These are phyloP conservation scores for Ustilago sp. DNA, from an alignment of 1,284 basidiomycete species.

Conservation along the genomic window DNA sequence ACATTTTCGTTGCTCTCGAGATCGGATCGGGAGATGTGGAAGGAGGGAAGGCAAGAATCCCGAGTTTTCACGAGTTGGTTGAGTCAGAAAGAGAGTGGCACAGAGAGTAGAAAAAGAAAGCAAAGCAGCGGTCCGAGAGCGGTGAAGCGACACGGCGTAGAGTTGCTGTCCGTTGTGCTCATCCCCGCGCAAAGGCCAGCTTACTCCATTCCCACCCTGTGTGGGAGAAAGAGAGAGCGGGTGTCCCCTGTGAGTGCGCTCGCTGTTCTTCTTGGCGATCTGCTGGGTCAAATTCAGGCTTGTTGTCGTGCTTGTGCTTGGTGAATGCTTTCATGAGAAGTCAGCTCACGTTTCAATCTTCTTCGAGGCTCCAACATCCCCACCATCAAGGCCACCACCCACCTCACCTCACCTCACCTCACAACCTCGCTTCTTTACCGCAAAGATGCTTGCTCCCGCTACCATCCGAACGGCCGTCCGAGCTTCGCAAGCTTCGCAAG, in stretches of 20 bases:
- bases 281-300: neutral
- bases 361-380: neutral
- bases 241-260: neutral
- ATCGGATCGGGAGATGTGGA: slow-evolving; percentile 20
- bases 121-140: slow-evolving; percentile 17
- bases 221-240: neutral
- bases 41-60: slow-evolving; percentile 17
- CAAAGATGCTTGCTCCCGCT: slow-evolving; percentile 44
- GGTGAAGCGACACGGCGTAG: neutral
- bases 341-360: neutral
- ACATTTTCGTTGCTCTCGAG: neutral
- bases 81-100: slow-evolving; percentile 26
- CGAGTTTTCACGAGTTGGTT: slow-evolving; percentile 39
- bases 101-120: neutral
- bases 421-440: neutral
- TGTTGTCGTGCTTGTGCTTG: neutral
- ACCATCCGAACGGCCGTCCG: slow-evolving; percentile 45
- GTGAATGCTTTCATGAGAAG: neutral
- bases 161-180: slow-evolving; percentile 5
- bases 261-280: slow-evolving; percentile 11
- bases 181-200: slow-evolving; percentile 24
- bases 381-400: slow-evolving; percentile 2
- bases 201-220: neutral
- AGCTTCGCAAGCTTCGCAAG: slow-evolving; percentile 37
- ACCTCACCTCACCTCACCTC: neutral